phyloP scores from a whole-genome alignment of 1,139 yeast genomes.

The Kurtzmaniella natalensis region DNA sequence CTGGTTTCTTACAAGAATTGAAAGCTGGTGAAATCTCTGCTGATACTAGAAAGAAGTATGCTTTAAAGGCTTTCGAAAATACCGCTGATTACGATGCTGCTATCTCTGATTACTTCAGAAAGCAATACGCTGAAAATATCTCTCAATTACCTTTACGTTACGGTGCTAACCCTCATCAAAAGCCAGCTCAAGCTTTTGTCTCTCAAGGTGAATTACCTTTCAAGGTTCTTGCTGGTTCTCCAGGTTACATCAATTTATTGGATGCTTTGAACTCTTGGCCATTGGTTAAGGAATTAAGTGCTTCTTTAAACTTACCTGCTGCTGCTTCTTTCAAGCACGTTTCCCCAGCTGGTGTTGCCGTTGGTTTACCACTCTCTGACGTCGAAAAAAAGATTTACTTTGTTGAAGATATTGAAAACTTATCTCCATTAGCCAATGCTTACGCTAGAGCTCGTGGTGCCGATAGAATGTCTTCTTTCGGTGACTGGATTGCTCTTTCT shows the following conservation, averaged over 20 bases:
- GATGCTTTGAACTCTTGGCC: slow-evolving; percentile 99
- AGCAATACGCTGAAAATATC: slow-evolving; percentile 85
- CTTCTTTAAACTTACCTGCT: slow-evolving; percentile 92
- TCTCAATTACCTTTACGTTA: slow-evolving; percentile 93
- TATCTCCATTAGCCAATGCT: slow-evolving; percentile 95
- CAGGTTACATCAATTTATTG: slow-evolving; percentile 93
- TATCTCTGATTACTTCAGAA: slow-evolving; percentile 94
- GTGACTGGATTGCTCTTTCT: slow-evolving; percentile 96
- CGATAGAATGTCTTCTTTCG: slow-evolving; percentile 98
- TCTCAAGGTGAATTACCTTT: slow-evolving; percentile 85
- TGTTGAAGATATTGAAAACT: slow-evolving; percentile 89
- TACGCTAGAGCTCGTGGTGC: slow-evolving; percentile 99
- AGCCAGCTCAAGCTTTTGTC: slow-evolving; percentile 96
- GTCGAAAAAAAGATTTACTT: slow-evolving; percentile 93
- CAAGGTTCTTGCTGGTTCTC: slow-evolving; percentile 89
- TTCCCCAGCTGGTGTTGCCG: slow-evolving; percentile 98
- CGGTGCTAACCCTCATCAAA: slow-evolving; percentile 99
- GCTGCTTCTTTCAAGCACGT: slow-evolving; percentile 99
- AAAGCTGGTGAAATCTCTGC: slow-evolving; percentile 65
- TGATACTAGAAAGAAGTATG: slow-evolving; percentile 75
- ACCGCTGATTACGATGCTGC: slow-evolving; percentile 97
- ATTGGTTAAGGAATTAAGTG: slow-evolving; percentile 91
- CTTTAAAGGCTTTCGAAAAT: slow-evolving; percentile 96
- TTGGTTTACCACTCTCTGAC: slow-evolving; percentile 87
- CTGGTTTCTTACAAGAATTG: slow-evolving; percentile 79